Evolutionary conservation across 2,329 filamentous ascomycete species (phyloP), one percentile per base, ranked within the genome.

Genomic region (Talaromyces pinophilus): DNA sequence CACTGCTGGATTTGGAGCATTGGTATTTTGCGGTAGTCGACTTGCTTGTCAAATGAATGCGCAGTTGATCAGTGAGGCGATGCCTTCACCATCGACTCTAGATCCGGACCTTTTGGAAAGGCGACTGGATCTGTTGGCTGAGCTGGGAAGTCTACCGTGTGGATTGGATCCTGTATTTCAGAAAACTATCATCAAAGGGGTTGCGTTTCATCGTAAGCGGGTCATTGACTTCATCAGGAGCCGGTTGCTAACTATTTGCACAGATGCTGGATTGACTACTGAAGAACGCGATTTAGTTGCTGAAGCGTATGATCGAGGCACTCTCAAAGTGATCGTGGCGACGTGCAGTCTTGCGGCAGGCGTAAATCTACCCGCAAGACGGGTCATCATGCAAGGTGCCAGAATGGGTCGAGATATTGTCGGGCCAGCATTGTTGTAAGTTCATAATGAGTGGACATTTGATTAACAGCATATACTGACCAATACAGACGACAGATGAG

Each of bases 261-360:
- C 57, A 80, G 79, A 74, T 71, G 78, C 78, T 33, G 78, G 78
- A 17, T 82, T 93, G 71, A 93, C 90, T 0, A 88, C 85, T 0
- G 91, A 93, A 77, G 91, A 93, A 74, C 84, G 90, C 59, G 90
- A 92, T 59, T 78, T 92, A 7, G 84, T 93, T 63, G 87, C 90
- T 2, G 84, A 83, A 42, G 90, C 90, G 13, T 93, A 92, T 70
- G 90, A 93, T 72, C 76, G 80, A 46, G 90, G 90, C 0, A 81
- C 85, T 5, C 74, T 93, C 19, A 89, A 89, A 70, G 86, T 92
- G 0, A 88, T 92, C 62, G 87, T 92, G 17, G 91, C 91, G 44
- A 93, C 91, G 1, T 92, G 90, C 72, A 92, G 90, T 73, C 83
- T 93, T 65, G 91, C 91, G n/a, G 91, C 90, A 15, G 91, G 91